Conservation (phyloP, 495 filamentous ascomycete species). For the Neurospora pannonica region DNA sequence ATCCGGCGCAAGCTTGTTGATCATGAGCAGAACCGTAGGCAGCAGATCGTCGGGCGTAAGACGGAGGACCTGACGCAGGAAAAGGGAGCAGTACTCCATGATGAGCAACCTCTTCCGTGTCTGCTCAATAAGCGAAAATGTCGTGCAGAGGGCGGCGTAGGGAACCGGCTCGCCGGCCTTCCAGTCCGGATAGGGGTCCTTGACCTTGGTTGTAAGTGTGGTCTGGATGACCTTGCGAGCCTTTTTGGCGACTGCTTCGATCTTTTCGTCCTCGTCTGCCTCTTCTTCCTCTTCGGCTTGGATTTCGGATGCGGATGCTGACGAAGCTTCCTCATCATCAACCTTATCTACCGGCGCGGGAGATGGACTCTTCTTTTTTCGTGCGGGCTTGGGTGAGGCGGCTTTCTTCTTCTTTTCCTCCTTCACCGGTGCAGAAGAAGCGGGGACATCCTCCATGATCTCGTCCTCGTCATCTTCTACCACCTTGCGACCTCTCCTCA, state of each 20-base stretch:
- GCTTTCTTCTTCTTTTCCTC: conserved; percentile 13
- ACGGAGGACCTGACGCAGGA: conserved; percentile 84
- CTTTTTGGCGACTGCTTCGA: conserved; percentile 65
- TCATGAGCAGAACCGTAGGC: conserved; percentile 85
- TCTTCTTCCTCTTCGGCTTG: conserved; percentile 45
- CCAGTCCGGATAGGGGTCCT: conserved; percentile 93
- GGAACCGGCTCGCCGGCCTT: conserved; percentile 78
- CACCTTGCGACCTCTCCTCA: conserved; percentile 28
- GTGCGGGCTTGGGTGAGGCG: conserved; percentile 4
- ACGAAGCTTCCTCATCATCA: conserved; percentile 35
- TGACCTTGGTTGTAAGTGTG: conserved; percentile 50
- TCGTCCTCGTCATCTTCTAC: conserved; percentile 37
- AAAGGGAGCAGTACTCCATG: conserved; percentile 75
- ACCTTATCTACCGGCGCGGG: conserved; percentile 15
- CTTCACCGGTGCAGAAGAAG: conserved; percentile 6
- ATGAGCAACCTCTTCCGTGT: conserved; percentile 87
- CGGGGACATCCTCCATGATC: conserved; percentile 25
- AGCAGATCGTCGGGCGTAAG: conserved; percentile 84
- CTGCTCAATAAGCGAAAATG: conserved; percentile 87
- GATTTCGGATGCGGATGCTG: conserved; percentile 45
- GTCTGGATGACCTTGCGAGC: conserved; percentile 77
- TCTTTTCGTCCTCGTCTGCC: conserved; percentile 59
- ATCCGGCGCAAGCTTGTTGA: conserved; percentile 94
- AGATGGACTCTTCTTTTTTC: conserved; percentile 14
- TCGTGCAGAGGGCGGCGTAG: conserved; percentile 89